These are phyloP conservation scores for Xylaria sp. DNA, from an alignment of 2,329 filamentous ascomycete genomes.

Conservation along the genomic window DNA sequence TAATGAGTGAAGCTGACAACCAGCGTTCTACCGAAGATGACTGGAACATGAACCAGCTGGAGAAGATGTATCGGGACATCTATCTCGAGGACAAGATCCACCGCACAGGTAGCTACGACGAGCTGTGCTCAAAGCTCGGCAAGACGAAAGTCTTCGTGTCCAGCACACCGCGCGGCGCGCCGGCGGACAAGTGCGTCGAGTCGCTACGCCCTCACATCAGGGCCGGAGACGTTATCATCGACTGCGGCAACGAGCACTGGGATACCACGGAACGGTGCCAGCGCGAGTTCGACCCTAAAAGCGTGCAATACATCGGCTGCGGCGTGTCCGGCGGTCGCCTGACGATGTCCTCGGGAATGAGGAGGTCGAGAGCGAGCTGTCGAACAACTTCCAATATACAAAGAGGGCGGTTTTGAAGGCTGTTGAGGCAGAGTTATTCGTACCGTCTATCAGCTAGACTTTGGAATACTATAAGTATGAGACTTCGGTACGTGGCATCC, in stretches of 20 bases:
- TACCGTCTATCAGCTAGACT: conserved; percentile 69
- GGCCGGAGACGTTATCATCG: conserved; percentile 72
- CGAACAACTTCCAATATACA: conserved; percentile 59
- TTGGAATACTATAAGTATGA: conserved; percentile 75
- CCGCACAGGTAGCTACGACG: conserved; percentile 56
- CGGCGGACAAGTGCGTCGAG: conserved; percentile 53
- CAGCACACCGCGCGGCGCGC: conserved; percentile 59
- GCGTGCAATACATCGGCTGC: conserved; percentile 73
- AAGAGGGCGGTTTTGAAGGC: conserved; percentile 66
- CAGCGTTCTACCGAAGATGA: conserved; percentile 43
- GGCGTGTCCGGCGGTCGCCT: conserved; percentile 75
- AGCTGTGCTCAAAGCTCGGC: conserved; percentile 59
- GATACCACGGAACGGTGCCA: conserved; percentile 71
- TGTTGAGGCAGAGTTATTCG: conserved; percentile 66
- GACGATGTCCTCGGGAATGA: conserved; percentile 58
- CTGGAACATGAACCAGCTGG: conserved; percentile 57
- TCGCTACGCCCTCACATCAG: conserved; percentile 59
- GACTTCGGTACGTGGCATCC: conserved; percentile 51
- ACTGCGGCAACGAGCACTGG: conserved; percentile 76
- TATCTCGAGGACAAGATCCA: conserved; percentile 47
- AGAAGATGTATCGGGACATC: conserved; percentile 49
- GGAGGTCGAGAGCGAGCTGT: conserved; percentile 63
- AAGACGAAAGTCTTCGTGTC: conserved; percentile 63
- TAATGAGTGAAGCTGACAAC: not conserved
- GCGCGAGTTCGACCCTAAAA: conserved; percentile 63